Conservation (phyloP, 192 early-diverging fungal species). For the Funneliformis geosporum region DNA sequence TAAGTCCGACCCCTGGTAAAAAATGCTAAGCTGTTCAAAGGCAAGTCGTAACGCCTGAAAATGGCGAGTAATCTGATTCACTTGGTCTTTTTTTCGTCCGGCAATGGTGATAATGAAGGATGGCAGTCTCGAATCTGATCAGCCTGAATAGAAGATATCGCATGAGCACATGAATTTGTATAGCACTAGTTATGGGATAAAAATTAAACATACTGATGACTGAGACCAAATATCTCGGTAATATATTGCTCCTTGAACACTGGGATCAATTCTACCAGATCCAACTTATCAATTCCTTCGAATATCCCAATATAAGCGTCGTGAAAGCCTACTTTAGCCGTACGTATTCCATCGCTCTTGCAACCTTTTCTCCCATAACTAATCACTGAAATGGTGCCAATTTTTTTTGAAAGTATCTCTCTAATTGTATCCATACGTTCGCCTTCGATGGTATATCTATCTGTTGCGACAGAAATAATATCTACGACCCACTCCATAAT, state of each 20-base stretch:
- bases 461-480: neutral
- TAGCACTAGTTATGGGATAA: neutral
- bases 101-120: neutral
- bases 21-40: neutral
- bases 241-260: neutral
- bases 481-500: neutral
- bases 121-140: neutral
- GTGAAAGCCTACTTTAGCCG: neutral
- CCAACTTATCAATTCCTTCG: neutral
- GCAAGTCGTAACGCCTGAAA: neutral
- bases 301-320: neutral
- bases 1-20: neutral
- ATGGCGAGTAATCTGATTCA: neutral
- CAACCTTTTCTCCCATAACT: neutral
- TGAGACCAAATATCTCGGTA: constrained; percentile 21
- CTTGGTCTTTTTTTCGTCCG: neutral
- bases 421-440: neutral
- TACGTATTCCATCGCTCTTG: neutral
- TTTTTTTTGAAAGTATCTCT: too few relatives aligned
- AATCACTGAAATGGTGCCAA: neutral
- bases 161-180: constrained; percentile 1
- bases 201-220: neutral
- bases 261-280: neutral
- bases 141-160: constrained; percentile 1
- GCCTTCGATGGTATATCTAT: neutral